Conservation (phyloP, 805 yeast species). For the Nakazawaea populi region DNA sequence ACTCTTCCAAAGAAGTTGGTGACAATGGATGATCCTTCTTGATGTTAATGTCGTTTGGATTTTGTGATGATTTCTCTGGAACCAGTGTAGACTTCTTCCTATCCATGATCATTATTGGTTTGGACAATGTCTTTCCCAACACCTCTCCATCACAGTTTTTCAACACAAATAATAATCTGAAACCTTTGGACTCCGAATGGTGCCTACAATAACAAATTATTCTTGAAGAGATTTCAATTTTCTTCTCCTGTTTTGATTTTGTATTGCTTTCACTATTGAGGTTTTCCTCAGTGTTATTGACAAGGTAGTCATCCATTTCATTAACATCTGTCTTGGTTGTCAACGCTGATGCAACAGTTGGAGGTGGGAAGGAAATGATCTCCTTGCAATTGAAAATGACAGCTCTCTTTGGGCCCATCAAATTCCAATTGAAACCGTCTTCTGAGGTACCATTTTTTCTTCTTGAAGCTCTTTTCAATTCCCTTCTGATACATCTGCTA, state of each 20-base stretch:
- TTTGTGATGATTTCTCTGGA: neutral
- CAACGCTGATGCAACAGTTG: constrained; percentile 24
- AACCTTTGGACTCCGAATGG: constrained; percentile 85
- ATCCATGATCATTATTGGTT: constrained; percentile 88
- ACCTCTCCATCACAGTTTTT: constrained; percentile 55
- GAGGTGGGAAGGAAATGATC: constrained; percentile 66
- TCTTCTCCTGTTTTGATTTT: constrained; percentile 19
- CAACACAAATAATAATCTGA: constrained; percentile 63
- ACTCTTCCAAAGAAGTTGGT: constrained; percentile 59
- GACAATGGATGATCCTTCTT: constrained; percentile 35
- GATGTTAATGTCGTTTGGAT: constrained; percentile 4
- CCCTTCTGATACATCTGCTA: constrained; percentile 84
- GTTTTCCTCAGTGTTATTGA: constrained; percentile 15
- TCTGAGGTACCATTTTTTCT: constrained; percentile 75
- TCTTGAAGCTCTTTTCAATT: constrained; percentile 89
- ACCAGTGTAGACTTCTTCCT: constrained; percentile 61
- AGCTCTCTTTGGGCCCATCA: constrained; percentile 70
- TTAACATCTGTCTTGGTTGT: neutral
- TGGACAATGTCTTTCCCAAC: constrained; percentile 66
- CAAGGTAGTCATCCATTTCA: constrained; percentile 12
- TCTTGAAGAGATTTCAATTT: constrained; percentile 56
- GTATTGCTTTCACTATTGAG: constrained; percentile 21
- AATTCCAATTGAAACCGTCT: constrained; percentile 74
- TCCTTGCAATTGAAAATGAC: constrained; percentile 90
- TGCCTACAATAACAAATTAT: constrained; percentile 95